Base-by-base conservation (phyloP, 106 monocot genomes). In the Dendrobium officinale region DNA sequence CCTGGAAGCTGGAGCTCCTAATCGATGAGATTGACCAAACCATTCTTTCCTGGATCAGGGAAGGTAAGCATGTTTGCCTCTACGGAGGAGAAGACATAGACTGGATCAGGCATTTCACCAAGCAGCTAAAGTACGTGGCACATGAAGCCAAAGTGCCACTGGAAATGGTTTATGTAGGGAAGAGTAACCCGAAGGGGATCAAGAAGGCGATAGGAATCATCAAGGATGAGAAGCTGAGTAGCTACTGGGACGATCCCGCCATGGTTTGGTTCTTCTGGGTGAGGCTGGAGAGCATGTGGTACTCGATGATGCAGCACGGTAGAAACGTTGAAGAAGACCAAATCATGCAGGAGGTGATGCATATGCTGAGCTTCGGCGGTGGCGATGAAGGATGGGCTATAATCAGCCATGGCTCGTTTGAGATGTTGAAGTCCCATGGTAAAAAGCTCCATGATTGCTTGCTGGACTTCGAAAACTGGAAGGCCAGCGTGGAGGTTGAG, bases 221-320 rank as follows among this genome's bases (percentile, higher is more conserved):
- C 51, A 75, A 80, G 1, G 19, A 29, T 0, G 92, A 92, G 76
- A 91, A 95, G 73, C 86, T 92, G 41, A 92, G 95, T 70, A 75
- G 84, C 33, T 88, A 85, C 79, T 92, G 92, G 92, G 77, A 84
- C 27, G 89, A 93, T 75, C 79, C 77, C 19, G 85, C 31, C 31
- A 95, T 92, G 95, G 55, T 93, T 5, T 95, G 91, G 92, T 95
- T 93, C 91, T 95, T 95, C 86, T 95, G 92, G 95, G 80, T 82
- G 10, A 77, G 92, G 48, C 86, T 95, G 24, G 95, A 95, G 82
- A 95, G 92, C 88, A 95, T 95, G 95, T 81, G 82, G 86, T 83
- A 93, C 80, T 95, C 95, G 16, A 95, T 89, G 80, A 88, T 88
- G 86, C 92, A 95, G 44, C 87, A 86, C n/a, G 85, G 87, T 10